These are phyloP conservation scores for Aspergillus cristatus DNA, from an alignment of 495 filamentous ascomycete species.

Conservation along the genomic window DNA sequence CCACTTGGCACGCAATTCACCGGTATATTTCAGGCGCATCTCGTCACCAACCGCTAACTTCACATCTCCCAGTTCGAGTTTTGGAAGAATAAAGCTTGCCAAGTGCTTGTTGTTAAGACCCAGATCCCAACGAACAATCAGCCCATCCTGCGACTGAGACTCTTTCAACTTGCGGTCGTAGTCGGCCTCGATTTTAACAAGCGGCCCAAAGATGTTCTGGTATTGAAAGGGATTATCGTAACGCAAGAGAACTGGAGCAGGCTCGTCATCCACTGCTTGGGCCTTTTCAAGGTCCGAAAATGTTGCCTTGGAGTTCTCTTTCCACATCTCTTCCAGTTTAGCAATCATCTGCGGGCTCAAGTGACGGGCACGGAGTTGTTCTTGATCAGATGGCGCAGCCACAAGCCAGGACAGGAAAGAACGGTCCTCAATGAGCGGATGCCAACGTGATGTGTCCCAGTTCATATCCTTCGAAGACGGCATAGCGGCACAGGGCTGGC, in stretches of 20 bases:
- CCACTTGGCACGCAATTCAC: slow-evolving; percentile 89
- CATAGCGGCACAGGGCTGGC: slow-evolving; percentile 90
- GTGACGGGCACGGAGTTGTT: slow-evolving; percentile 91
- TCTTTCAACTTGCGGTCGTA: slow-evolving; percentile 99
- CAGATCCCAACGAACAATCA: slow-evolving; percentile 91
- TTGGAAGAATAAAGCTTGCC: slow-evolving; percentile 91
- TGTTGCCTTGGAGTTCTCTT: slow-evolving; percentile 84
- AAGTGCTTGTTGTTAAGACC: slow-evolving; percentile 97
- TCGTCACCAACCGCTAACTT: slow-evolving; percentile 98
- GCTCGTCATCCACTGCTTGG: slow-evolving; percentile 88
- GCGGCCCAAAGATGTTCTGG: slow-evolving; percentile 95
- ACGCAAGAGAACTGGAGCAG: slow-evolving; percentile 81
- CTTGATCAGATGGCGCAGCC: slow-evolving; percentile 77
- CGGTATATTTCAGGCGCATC: slow-evolving; percentile 94
- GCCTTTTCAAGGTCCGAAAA: slow-evolving; percentile 90
- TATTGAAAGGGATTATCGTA: slow-evolving; percentile 99
- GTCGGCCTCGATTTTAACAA: slow-evolving; percentile 99
- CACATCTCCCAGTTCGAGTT: slow-evolving; percentile 95
- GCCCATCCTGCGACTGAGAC: slow-evolving; percentile 88
- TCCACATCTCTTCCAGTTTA: slow-evolving; percentile 98
- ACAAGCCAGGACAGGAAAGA: slow-evolving; percentile 96
- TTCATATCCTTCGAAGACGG: slow-evolving; percentile 99
- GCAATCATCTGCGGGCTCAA: slow-evolving; percentile 93
- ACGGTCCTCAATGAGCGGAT: slow-evolving; percentile 93
- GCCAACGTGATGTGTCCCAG: slow-evolving; percentile 98